These are phyloP conservation scores for Eutrema heterophyllum DNA, from an alignment of 345 rosid genomes.

Conservation along the genomic window DNA sequence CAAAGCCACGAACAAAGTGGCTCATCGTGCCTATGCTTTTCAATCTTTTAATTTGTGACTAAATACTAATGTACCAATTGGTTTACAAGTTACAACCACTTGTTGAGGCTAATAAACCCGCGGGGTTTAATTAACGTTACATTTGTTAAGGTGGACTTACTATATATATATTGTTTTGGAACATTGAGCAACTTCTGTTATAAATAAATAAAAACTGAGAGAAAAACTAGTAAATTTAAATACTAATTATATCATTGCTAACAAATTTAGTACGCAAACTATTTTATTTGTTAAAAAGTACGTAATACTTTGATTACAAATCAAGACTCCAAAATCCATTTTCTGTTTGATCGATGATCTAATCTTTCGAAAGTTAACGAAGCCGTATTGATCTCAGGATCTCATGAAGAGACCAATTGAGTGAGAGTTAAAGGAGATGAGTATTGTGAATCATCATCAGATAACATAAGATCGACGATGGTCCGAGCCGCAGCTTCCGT, in stretches of 20 bases:
- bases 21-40: background rate
- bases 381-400: constrained; percentile 5
- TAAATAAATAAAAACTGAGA: background rate
- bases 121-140: background rate
- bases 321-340: background rate
- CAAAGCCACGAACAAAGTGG: background rate
- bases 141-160: background rate
- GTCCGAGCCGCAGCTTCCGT: constrained; percentile 49
- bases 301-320: background rate
- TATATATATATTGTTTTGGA: background rate
- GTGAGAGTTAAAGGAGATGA: constrained; percentile 46
- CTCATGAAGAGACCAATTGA: constrained; percentile 37
- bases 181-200: background rate
- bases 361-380: background rate
- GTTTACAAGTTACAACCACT: background rate
- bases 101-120: background rate
- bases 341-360: background rate
- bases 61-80: background rate
- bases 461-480: constrained; percentile 43
- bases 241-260: background rate
- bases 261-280: background rate
- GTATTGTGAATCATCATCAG: constrained; percentile 36
- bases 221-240: background rate
- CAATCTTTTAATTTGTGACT: background rate
- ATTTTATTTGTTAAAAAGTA: no score